phyloP scores from a whole-genome alignment of 1,284 basidiomycete species.

The Irpex sp. region DNA sequence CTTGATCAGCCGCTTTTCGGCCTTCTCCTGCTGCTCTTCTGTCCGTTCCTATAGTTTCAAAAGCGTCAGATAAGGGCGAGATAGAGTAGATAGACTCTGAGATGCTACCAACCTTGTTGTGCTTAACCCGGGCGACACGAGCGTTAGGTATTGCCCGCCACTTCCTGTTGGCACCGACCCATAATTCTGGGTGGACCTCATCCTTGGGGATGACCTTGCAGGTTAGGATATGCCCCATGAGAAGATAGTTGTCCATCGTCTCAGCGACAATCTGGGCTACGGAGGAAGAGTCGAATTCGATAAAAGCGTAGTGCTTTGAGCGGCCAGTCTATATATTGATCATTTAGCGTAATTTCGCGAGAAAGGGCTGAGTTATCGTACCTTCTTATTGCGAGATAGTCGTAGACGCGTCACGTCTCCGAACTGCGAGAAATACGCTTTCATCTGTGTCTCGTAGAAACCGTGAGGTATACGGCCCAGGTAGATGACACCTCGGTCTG shows the following conservation, averaged over 20 bases:
- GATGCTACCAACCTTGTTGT: slow-evolving; percentile 82
- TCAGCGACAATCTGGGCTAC: slow-evolving; percentile 96
- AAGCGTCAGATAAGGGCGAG: slow-evolving; percentile 6
- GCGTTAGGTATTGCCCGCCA: slow-evolving; percentile 78
- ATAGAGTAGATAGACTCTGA: too few species aligned
- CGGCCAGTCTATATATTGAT: slow-evolving; percentile 72
- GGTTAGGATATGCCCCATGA: slow-evolving; percentile 90
- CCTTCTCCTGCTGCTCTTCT: slow-evolving; percentile 64
- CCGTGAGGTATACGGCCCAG: slow-evolving; percentile 93
- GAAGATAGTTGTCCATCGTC: slow-evolving; percentile 98
- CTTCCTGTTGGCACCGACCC: slow-evolving; percentile 96
- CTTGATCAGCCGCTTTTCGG: slow-evolving; percentile 70
- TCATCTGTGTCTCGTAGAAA: slow-evolving; percentile 95
- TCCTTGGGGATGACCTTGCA: slow-evolving; percentile 88
- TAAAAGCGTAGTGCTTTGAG: slow-evolving; percentile 96
- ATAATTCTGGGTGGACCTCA: slow-evolving; percentile 88
- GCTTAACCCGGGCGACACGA: slow-evolving; percentile 68
- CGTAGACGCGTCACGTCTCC: slow-evolving; percentile 88
- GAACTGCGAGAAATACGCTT: slow-evolving; percentile 93
- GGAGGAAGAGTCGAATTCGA: slow-evolving; percentile 88
- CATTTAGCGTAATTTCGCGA: background rate
- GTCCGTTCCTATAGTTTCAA: slow-evolving; percentile 62
- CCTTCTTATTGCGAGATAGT: slow-evolving; percentile 92
- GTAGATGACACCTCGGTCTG: slow-evolving; percentile 84
- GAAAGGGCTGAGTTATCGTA: slow-evolving; percentile 26